Evolutionary conservation across 139 green algal genomes (phyloP), one percentile per base, ranked within the genome.

Genomic region (Tetratostichococcus sp.): DNA sequence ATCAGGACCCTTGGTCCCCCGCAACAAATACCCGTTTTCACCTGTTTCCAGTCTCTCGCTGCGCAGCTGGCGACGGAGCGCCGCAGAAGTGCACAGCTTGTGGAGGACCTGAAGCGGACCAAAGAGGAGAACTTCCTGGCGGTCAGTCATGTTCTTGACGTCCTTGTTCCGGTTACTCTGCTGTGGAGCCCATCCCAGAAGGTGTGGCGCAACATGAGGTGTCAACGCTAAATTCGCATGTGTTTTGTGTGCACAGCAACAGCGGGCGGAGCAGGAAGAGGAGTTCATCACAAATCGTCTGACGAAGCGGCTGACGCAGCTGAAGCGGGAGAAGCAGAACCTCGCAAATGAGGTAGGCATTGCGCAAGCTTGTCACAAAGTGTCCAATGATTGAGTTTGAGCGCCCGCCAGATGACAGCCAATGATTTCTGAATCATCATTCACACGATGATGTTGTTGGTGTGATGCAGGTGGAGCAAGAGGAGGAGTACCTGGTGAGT

Each of bases 251-350:
- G 39, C 39, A 14, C 70, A 87, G 78, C 82, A 89, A 86, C 83
- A 76, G 30, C 74, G 88, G 77, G 81, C 91, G 19, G 90, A 94
- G 73, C 84, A 91, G 69, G 90, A 94, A 73, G 87, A 94, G 75
- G 91, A 96, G 75, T 87, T 79, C 71, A 91, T 96, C 35, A 91
- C 84, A 8, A 94, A 94, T 77, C 89, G 88, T 75, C 73, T 96
- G 4, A 88, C 94, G 81, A 93, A 94, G 80, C 82, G 90, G 2
- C 74, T 96, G 67, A 86, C 89, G 50, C 82, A 92, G 69, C 79
- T 96, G 28, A 93, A 94, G 69, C 77, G 78, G 50, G 91, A 94
- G 69, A 94, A 93, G 76, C 82, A 88, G 65, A 68, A 70, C 4
- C 77, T 95, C 26, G 85, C 86, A 21, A 90, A 77, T 43, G 85